phyloP scores from a whole-genome alignment of 139 green algal genomes.

The Tetraselmis chui region DNA sequence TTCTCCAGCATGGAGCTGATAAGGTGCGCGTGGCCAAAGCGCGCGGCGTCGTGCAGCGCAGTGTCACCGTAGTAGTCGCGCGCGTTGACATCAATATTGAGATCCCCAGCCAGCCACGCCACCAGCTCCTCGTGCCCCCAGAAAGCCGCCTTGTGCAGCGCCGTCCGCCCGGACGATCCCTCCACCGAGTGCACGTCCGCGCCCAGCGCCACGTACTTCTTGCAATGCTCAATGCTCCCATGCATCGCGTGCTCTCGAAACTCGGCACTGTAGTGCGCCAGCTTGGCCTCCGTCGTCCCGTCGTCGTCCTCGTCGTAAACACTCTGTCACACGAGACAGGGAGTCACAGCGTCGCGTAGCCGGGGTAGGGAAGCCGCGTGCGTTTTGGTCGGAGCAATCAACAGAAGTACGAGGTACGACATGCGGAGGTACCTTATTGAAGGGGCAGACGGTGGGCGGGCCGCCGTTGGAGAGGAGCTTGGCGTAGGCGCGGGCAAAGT shows the following conservation, averaged over 20 bases:
- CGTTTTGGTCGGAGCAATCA: too few relatives aligned
- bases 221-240: background rate
- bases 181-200: conserved; percentile 9
- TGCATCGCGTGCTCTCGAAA: conserved; percentile 11
- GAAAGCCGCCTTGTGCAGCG: background rate
- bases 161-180: background rate
- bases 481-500: conserved; percentile 33
- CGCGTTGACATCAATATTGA: background rate
- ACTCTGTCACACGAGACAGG: too few relatives aligned
- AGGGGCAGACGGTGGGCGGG: conserved; percentile 2
- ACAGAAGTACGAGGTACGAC: too few relatives aligned
- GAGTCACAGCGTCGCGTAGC: too few relatives aligned
- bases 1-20: background rate
- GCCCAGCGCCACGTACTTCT: conserved; percentile 8
- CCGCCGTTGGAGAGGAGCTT: conserved; percentile 14
- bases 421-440: conserved; percentile 3
- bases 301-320: background rate
- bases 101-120: background rate
- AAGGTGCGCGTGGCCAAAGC: conserved; percentile 4
- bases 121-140: conserved; percentile 1
- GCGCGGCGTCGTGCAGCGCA: conserved; percentile 9
- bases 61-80: background rate
- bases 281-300: background rate
- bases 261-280: conserved; percentile 5
- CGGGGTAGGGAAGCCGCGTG: too few relatives aligned